Conservation (phyloP, 2,329 filamentous ascomycete species). For the Calonectria fujianensis region DNA sequence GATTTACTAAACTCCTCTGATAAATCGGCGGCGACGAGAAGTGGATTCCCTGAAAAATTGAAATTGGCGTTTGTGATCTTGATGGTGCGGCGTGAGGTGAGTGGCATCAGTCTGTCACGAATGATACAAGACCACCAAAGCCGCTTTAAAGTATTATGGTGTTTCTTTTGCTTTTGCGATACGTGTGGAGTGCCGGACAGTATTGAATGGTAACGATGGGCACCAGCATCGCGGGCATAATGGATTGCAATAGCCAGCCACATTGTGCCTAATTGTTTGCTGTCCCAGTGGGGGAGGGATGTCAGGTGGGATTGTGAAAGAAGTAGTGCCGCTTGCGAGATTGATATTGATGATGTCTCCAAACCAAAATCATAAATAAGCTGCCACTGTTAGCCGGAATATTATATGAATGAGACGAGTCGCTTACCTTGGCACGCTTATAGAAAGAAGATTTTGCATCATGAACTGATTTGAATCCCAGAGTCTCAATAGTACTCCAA, state of each 20-base stretch:
- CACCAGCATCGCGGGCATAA: slow-evolving; percentile 53
- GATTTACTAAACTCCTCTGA: slow-evolving; percentile 35
- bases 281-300: slow-evolving; percentile 49
- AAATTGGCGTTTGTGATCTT: slow-evolving; percentile 40
- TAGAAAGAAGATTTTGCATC: slow-evolving; percentile 53
- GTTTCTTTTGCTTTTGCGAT: slow-evolving; percentile 42
- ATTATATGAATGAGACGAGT: accelerated
- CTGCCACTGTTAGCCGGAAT: not conserved
- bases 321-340: slow-evolving; percentile 50
- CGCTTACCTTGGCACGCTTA: slow-evolving; percentile 49
- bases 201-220: slow-evolving; percentile 48
- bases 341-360: slow-evolving; percentile 51
- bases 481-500: slow-evolving; percentile 42
- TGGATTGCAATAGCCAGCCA: slow-evolving; percentile 53
- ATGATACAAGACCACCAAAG: slow-evolving; percentile 55
- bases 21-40: slow-evolving; percentile 29
- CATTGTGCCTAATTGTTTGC: slow-evolving; percentile 52
- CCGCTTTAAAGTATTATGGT: slow-evolving; percentile 46
- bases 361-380: slow-evolving; percentile 53
- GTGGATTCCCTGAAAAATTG: slow-evolving; percentile 31
- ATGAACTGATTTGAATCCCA: slow-evolving; percentile 51
- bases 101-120: slow-evolving; percentile 45
- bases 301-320: slow-evolving; percentile 52
- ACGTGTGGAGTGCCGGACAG: slow-evolving; percentile 21
- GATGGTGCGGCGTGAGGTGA: slow-evolving; percentile 39